Conservation (phyloP, 202 grass and related monocot species). For the Panicum virgatum region DNA sequence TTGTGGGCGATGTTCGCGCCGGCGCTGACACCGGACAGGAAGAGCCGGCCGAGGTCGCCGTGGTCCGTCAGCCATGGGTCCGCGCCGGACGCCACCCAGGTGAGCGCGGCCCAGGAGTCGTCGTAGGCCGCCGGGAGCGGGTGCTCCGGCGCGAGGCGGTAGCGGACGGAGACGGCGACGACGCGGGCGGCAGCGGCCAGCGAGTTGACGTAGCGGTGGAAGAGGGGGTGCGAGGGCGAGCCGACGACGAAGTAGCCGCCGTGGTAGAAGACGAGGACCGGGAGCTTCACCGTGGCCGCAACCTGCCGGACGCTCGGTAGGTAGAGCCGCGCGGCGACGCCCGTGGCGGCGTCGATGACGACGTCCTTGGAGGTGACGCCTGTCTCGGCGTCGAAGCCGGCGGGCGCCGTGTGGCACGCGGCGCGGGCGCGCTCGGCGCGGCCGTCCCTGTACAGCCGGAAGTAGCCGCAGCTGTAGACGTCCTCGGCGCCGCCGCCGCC, state of each 20-base stretch:
- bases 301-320: too few relatives aligned
- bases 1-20: constrained; percentile 70
- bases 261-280: constrained; percentile 66
- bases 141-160: constrained; percentile 73
- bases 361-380: constrained; percentile 62
- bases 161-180: constrained; percentile 48
- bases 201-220: constrained; percentile 52
- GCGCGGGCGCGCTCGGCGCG: constrained; percentile 27
- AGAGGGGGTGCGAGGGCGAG: constrained; percentile 20
- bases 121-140: constrained; percentile 63
- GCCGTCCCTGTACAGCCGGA: constrained; percentile 65
- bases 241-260: constrained; percentile 66
- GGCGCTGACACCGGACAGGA: constrained; percentile 59
- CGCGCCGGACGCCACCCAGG: constrained; percentile 43
- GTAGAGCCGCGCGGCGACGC: constrained; percentile 53
- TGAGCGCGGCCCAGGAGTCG: constrained; percentile 51
- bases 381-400: constrained; percentile 51
- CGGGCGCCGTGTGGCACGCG: background rate
- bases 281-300: too few relatives aligned
- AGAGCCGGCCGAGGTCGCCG: constrained; percentile 50
- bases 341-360: constrained; percentile 48
- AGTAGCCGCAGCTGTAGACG: background rate
- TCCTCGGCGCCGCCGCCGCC: background rate
- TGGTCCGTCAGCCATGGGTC: constrained; percentile 61
- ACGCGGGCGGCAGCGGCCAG: constrained; percentile 39